Evolutionary conservation across 2,329 filamentous ascomycete species (phyloP).

Genomic region (Sclerotinia trifoliorum): DNA sequence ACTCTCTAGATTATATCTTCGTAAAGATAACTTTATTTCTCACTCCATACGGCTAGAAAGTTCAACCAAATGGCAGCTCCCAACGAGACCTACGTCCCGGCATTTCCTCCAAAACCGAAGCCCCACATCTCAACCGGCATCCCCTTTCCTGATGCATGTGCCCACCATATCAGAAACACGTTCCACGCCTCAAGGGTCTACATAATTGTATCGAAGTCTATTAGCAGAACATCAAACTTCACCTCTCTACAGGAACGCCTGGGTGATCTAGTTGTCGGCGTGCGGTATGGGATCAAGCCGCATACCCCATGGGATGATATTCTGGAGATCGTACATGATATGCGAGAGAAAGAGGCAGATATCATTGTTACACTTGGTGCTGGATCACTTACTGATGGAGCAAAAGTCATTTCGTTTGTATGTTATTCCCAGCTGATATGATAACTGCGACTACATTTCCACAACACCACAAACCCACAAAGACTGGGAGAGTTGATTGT

Average conservation of each 20-base stretch:
- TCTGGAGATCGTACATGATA: slow-evolving; percentile 36
- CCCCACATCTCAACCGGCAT: slow-evolving; percentile 25
- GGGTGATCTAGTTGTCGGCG: slow-evolving; percentile 35
- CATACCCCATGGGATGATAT: slow-evolving; percentile 40
- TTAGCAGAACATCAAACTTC: slow-evolving; percentile 39
- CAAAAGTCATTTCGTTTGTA: slow-evolving; percentile 38
- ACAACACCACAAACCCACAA: background rate
- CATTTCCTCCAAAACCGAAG: slow-evolving; percentile 23
- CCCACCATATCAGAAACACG: slow-evolving; percentile 36
- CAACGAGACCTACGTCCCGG: slow-evolving; percentile 55
- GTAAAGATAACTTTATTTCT: background rate
- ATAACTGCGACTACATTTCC: background rate
- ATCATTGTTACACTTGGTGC: slow-evolving; percentile 40
- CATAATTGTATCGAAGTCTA: slow-evolving; percentile 40
- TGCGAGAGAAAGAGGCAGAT: slow-evolving; percentile 34
- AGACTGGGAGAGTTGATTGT: background rate
- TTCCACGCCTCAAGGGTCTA: slow-evolving; percentile 37
- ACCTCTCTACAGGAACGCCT: slow-evolving; percentile 32
- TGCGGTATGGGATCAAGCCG: slow-evolving; percentile 38
- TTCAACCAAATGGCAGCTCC: background rate
- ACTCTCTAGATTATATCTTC: background rate
- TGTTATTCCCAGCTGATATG: slow-evolving; percentile 17
- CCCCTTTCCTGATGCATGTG: slow-evolving; percentile 26
- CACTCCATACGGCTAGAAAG: background rate
- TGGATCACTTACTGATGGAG: slow-evolving; percentile 40